Conservation (phyloP, 1,284 basidiomycete genomes). For the Austroboletus niveus region DNA sequence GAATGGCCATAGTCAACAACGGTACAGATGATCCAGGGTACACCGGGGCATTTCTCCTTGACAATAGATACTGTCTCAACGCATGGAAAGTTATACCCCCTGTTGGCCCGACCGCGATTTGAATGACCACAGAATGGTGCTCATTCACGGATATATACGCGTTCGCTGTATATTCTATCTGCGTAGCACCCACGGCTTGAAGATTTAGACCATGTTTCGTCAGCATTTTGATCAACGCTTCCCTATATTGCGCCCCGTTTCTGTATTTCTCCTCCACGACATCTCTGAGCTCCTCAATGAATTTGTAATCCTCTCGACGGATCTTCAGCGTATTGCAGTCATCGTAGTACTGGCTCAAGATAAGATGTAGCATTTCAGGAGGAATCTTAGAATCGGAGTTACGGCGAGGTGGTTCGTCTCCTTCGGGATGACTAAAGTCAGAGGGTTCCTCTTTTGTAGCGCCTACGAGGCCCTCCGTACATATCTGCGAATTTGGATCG, state of each 20-base stretch:
- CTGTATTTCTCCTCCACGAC: not conserved
- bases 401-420: not conserved
- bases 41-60: not conserved
- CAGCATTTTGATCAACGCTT: not conserved
- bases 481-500: not conserved
- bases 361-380: not conserved
- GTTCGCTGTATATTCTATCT: not conserved
- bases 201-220: not conserved
- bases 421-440: too few relatives aligned
- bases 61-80: not conserved
- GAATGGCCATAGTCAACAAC: not conserved
- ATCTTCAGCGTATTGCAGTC: not conserved
- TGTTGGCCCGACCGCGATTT: not conserved
- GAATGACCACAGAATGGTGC: not conserved
- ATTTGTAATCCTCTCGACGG: not conserved
- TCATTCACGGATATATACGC: not conserved
- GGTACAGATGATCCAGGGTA: not conserved
- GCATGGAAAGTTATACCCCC: too few relatives aligned
- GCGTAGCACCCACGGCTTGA: too few relatives aligned
- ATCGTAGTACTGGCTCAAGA: not conserved
- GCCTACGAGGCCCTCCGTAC: too few relatives aligned
- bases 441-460: too few relatives aligned
- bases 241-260: not conserved
- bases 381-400: not conserved
- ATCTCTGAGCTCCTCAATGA: not conserved